Percentiles rank a stretch among this genome's conserved stretches.
Evolutionary conservation across 1,284 basidiomycete genomes (phyloP).

Genomic region (Vanrija humicola): DNA sequence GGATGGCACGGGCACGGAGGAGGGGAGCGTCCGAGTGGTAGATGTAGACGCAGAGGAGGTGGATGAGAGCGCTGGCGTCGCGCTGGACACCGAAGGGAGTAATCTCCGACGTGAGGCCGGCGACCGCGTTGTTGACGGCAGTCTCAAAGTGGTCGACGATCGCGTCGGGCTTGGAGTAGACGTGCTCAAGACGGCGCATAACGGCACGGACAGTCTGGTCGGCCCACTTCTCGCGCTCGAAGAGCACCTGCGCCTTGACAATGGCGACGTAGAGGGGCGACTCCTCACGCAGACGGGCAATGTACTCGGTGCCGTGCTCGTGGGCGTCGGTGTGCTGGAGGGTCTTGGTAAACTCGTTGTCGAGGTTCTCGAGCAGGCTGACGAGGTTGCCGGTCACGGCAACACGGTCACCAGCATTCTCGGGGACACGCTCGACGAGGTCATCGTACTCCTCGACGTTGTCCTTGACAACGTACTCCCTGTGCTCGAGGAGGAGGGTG

Average conservation of each 20-base stretch:
- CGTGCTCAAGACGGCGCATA: constrained; percentile 94
- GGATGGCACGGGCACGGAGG: constrained; percentile 91
- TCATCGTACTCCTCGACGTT: constrained; percentile 92
- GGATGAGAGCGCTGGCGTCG: constrained; percentile 64
- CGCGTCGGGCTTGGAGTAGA: constrained; percentile 96
- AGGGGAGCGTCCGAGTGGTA: constrained; percentile 90
- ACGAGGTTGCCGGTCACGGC: constrained; percentile 83
- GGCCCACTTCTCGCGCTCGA: constrained; percentile 70
- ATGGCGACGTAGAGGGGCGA: constrained; percentile 91
- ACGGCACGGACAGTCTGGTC: constrained; percentile 83
- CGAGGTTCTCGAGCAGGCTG: constrained; percentile 90
- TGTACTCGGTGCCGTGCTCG: constrained; percentile 81
- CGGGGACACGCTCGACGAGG: constrained; percentile 74
- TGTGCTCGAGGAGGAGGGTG: constrained; percentile 60
- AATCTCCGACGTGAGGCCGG: constrained; percentile 58
- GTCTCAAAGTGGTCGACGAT: constrained; percentile 89
- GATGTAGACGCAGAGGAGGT: constrained; percentile 83
- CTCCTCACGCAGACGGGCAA: constrained; percentile 92
- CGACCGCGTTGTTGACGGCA: constrained; percentile 50
- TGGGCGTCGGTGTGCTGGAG: constrained; percentile 98
- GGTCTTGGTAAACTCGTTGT: constrained; percentile 98
- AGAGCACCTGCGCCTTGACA: constrained; percentile 84
- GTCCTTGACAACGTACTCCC: constrained; percentile 78
- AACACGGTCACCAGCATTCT: constrained; percentile 43
- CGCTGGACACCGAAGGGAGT: constrained; percentile 59